Conservation (phyloP, 2,329 filamentous ascomycete genomes). For the Orbilia oligospora region DNA sequence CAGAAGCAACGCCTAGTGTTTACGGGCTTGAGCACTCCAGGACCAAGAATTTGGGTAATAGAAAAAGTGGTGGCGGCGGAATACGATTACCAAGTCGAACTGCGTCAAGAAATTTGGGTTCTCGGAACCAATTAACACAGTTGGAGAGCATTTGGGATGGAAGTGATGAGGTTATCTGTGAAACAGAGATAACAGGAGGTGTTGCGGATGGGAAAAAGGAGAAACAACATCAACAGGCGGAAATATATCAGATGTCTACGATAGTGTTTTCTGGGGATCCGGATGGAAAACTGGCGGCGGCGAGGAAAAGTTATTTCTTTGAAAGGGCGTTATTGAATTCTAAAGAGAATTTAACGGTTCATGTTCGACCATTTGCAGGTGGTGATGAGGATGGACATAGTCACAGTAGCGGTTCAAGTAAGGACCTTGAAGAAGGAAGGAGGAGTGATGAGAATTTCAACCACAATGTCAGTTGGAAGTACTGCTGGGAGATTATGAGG, state of each 20-base stretch:
- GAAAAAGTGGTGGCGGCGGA: slow-evolving; percentile 35
- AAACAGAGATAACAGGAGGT: slow-evolving; percentile 23
- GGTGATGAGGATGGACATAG: slow-evolving; percentile 15
- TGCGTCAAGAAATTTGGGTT: slow-evolving; percentile 41
- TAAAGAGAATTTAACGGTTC: slow-evolving; percentile 47
- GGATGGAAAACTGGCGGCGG: slow-evolving; percentile 36
- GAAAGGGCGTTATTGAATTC: slow-evolving; percentile 33
- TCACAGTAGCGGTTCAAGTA: background rate
- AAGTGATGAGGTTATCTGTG: slow-evolving; percentile 53
- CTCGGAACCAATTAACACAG: slow-evolving; percentile 38
- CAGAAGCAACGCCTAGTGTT: slow-evolving; percentile 40
- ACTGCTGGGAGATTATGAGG: slow-evolving; percentile 58
- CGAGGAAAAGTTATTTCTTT: slow-evolving; percentile 46
- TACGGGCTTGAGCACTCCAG: slow-evolving; percentile 38
- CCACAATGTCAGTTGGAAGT: background rate
- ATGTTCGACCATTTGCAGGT: slow-evolving; percentile 21
- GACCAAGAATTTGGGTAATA: slow-evolving; percentile 31
- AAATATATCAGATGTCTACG: slow-evolving; percentile 54
- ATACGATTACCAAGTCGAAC: slow-evolving; percentile 38
- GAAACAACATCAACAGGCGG: slow-evolving; percentile 30
- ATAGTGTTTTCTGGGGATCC: slow-evolving; percentile 56
- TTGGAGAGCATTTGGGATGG: slow-evolving; percentile 57
- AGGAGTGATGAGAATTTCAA: slow-evolving; percentile 31
- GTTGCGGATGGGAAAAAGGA: slow-evolving; percentile 31
- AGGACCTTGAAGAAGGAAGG: slow-evolving; percentile 35